Base-by-base conservation (phyloP, 805 yeast genomes). In the Lipomyces kockii region DNA sequence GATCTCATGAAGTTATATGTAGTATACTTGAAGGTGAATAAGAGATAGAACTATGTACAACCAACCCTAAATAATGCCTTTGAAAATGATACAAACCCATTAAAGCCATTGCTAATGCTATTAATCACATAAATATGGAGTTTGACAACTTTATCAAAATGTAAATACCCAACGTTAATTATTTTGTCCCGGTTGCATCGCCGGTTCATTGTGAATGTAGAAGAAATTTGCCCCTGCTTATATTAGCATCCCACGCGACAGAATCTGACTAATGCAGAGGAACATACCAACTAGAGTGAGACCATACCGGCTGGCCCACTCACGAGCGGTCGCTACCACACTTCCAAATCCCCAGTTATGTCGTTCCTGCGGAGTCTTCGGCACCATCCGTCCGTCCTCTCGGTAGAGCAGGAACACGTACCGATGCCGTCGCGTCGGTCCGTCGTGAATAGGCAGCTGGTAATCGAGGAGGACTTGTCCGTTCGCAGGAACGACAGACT, bases 281-380 rank as follows among this genome's bases (percentile, higher is more conserved):
- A 7, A 43, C 61, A 22, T 29, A 62, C 66, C 69, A 27, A 63
- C 29, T 9, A 66, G 35, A 29, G 64, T 59, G 25, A 66, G 49
- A 9, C 62, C 65, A 55, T 64, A 25, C 43, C 17, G 12, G 43
- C 39, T 56, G 12, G 70, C 70, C 70, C 70, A 64, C 58, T 67
- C 67, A 7, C 70, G 49, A 5, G 61, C 64, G 6, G 68, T 68
- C n/a, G 20, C n/a, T 46, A 8, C 14, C 43, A 43, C 37, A 20
- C 37, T 20, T 17, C 59, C 55, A n/a, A 54, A 14, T 12, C 63
- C 64, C 68, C 68, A 67, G 25, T 35, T 34, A 17, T 34, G 22
- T 22, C 70, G 39, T n/a, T 32, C 56, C 17, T 17, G 17, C 7
- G 70, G 70, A 37, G 61, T 39, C n/a, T 35, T 49, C 7, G 64